phyloP scores from a whole-genome alignment of 208 protist genomes.

The Porcisia deanei region DNA sequence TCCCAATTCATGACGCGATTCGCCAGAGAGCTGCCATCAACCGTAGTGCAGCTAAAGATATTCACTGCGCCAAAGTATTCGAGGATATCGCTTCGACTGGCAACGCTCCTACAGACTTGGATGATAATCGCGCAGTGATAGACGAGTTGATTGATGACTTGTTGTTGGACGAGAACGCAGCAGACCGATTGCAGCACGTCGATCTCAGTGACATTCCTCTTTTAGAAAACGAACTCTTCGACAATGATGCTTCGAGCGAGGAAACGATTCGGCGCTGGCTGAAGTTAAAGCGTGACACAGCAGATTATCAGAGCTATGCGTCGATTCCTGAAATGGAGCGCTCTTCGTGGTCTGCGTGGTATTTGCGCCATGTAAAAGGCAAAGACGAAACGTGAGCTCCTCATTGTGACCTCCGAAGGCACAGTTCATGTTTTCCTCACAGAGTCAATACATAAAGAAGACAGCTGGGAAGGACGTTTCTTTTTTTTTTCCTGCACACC shows the following conservation, averaged over 20 bases:
- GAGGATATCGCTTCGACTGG: conserved; percentile 6
- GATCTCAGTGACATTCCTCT: conserved; percentile 38
- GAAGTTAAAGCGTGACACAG: conserved; percentile 51
- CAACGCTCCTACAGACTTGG: neutral
- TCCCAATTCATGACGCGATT: conserved; percentile 77
- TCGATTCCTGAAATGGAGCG: conserved; percentile 66
- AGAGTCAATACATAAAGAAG: neutral
- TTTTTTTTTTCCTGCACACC: no score
- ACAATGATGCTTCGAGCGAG: conserved; percentile 23
- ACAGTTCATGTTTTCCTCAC: conserved; percentile 6
- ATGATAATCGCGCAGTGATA: neutral
- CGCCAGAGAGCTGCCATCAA: conserved; percentile 42
- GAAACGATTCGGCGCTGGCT: conserved; percentile 51
- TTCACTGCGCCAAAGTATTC: conserved; percentile 26
- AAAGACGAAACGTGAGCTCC: conserved; percentile 13
- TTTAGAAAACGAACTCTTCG: conserved; percentile 57
- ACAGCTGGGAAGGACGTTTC: neutral
- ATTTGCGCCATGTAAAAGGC: conserved; percentile 62
- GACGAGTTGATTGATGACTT: conserved; percentile 35
- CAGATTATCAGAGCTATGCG: conserved; percentile 74
- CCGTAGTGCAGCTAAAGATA: conserved; percentile 19
- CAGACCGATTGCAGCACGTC: conserved; percentile 42
- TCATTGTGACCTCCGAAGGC: neutral
- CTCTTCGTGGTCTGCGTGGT: conserved; percentile 75
- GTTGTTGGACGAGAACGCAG: conserved; percentile 41